phyloP scores from a whole-genome alignment of 345 rosid species.

The Camelina hispida region DNA sequence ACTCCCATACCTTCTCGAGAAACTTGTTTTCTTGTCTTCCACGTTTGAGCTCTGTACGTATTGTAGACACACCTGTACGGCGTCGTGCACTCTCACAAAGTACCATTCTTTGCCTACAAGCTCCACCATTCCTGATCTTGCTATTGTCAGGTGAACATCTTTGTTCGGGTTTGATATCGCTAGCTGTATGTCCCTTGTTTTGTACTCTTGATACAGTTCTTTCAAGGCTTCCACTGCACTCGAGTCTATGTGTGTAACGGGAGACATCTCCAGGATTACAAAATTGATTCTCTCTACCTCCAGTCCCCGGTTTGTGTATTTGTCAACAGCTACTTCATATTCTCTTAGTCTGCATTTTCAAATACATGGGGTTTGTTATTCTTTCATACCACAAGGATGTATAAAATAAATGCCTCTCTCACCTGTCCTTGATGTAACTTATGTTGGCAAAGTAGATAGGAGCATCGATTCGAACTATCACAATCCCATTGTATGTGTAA shows the following conservation, averaged over 20 bases:
- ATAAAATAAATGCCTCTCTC: conserved; percentile 14
- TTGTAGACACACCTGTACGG: conserved; percentile 93
- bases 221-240: conserved; percentile 95
- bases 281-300: conserved; percentile 84
- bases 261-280: conserved; percentile 93
- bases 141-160: conserved; percentile 74
- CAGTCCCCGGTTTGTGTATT: conserved; percentile 73
- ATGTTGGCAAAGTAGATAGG: conserved; percentile 97
- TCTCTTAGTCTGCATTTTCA: conserved; percentile 70
- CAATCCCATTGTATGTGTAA: conserved; percentile 91
- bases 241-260: conserved; percentile 86
- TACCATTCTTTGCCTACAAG: conserved; percentile 91
- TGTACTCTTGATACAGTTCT: conserved; percentile 88
- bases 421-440: conserved; percentile 96
- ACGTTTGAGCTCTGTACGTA: conserved; percentile 60
- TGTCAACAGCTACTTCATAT: conserved; percentile 82
- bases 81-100: conserved; percentile 94
- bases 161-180: conserved; percentile 90
- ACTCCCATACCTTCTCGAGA: conserved; percentile 53
- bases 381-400: conserved; percentile 26
- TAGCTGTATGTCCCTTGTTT: conserved; percentile 80
- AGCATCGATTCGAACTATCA: conserved; percentile 87
- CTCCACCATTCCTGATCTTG: conserved; percentile 77
- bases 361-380: conserved; percentile 23
- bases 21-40: conserved; percentile 47